Conservation (phyloP, 169 alveolate genomes). For the Pseudocohnilembus persalinus region DNA sequence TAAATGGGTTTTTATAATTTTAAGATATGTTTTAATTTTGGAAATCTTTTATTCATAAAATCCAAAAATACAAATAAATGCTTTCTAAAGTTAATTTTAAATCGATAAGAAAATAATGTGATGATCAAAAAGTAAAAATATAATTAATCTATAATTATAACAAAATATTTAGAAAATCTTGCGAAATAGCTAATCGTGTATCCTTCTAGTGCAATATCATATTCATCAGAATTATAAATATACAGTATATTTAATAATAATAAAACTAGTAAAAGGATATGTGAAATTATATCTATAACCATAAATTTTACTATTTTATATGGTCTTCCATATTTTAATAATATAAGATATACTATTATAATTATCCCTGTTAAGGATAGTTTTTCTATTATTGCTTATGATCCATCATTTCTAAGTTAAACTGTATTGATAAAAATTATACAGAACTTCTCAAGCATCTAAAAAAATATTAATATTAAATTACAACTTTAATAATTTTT, state of each 20-base stretch:
- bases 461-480: too few relatives aligned
- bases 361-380: neutral
- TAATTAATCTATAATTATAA: neutral
- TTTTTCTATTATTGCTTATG: neutral
- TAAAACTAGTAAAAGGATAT: too few relatives aligned
- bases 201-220: neutral
- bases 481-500: too few relatives aligned
- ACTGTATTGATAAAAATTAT: neutral
- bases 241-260: neutral
- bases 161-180: neutral
- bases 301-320: too few relatives aligned
- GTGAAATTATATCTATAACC: neutral
- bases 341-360: neutral
- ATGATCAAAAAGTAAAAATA: neutral
- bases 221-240: too few relatives aligned
- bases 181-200: neutral
- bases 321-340: neutral
- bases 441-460: neutral
- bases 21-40: too few relatives aligned
- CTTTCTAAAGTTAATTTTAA: too few relatives aligned
- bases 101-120: too few relatives aligned
- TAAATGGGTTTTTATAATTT: too few relatives aligned
- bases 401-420: neutral
- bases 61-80: too few relatives aligned
- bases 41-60: too few relatives aligned